Base-by-base conservation (phyloP, 371 early-diverging fungal genomes). In the Mucor racemosus region DNA sequence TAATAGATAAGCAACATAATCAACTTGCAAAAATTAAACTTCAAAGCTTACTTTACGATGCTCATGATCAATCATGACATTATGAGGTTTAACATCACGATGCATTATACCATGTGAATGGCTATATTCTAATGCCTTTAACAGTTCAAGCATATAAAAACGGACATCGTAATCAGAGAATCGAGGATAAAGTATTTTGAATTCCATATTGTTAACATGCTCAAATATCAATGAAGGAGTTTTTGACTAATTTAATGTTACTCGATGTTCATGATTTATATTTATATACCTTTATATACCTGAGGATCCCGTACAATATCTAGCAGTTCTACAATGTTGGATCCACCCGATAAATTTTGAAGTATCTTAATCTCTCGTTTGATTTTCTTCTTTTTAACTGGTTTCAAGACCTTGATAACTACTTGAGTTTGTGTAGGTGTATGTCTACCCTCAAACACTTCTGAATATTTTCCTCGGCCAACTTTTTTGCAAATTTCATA, bases 21-120 rank as follows among this genome's bases (percentile, higher is more conserved):
- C 13, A 8, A 4, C 21, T 10, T 19, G 42, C 31, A 60, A 4
- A 26, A 19, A 33, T 15, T 0, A 14, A 14, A 9, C 35, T 10
- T 33, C 9, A 38, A 38, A 38, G 38, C 58, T 65, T 84, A 93
- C 91, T 78, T 91, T 90, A 69, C 93, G 91, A 77, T 92, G 91
- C 70, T 92, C 92, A 71, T 97, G 97, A 78, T 99, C 97, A 75
- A 99, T 99, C 95, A 99, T 99, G 35, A 99, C 97, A 74, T 99
- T 99, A 76, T 99, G 99, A 33, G 99, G 99, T 81, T 99, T 99
- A 59, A 99, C 98, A 79, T 99, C 99, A 58, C 99, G 90, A 81
- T 99, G 99, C 96, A 99, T 98, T 77, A 99, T 99, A 33, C 99
- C 99, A 63, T 91, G 87, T 21, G 97, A 96, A 74, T 99, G 99